phyloP scores from a whole-genome alignment of 129 eudicot genomes.

The Saussurea involucrata region DNA sequence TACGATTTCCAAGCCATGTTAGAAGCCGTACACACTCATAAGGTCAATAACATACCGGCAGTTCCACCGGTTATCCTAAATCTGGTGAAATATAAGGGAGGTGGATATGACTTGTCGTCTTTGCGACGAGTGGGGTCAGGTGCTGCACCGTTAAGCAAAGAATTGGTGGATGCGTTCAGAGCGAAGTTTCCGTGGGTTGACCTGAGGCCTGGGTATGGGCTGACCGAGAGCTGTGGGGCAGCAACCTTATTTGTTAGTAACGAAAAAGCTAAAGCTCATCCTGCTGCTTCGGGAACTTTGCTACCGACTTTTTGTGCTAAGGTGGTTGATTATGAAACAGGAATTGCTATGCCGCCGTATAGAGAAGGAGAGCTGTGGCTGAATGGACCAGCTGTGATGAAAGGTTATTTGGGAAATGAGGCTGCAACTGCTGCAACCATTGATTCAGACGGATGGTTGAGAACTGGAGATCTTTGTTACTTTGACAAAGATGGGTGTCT shows the following conservation, averaged over 20 bases:
- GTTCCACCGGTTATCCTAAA: conserved; percentile 76
- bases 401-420: conserved; percentile 61
- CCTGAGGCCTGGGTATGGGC: conserved; percentile 74
- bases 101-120: conserved; percentile 55
- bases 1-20: conserved; percentile 60
- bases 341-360: conserved; percentile 45
- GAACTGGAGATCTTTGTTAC: conserved; percentile 79
- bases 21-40: conserved; percentile 56
- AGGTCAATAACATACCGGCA: conserved; percentile 56
- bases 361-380: conserved; percentile 74
- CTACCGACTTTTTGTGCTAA: conserved; percentile 60
- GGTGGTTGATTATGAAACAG: conserved; percentile 57
- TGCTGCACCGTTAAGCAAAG: conserved; percentile 77
- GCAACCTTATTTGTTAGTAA: conserved; percentile 44
- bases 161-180: conserved; percentile 51
- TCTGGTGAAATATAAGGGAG: conserved; percentile 47
- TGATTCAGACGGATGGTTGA: conserved; percentile 66
- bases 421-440: conserved; percentile 61
- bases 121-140: conserved; percentile 66
- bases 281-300: conserved; percentile 52
- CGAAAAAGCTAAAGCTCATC: conserved; percentile 47
- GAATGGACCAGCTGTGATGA: conserved; percentile 64
- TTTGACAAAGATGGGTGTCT: conserved; percentile 68
- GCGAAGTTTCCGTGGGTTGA: conserved; percentile 69
- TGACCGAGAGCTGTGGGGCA: conserved; percentile 74